These are phyloP conservation scores for Passiflora organensis DNA, from an alignment of 345 rosid species.

Conservation along the genomic window DNA sequence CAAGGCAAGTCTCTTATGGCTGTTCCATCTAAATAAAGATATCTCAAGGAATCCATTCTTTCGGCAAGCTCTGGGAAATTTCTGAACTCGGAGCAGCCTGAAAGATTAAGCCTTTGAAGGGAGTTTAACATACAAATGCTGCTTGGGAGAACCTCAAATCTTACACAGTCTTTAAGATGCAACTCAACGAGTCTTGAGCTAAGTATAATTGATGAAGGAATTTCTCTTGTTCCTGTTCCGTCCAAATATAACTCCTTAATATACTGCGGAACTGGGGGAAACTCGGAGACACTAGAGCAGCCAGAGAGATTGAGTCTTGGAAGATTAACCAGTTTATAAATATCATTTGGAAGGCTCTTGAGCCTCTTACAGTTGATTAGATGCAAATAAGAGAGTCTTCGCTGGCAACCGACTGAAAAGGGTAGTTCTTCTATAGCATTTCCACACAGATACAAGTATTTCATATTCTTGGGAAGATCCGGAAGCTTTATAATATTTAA, in stretches of 20 bases:
- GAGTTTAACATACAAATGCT: no score
- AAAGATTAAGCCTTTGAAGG: no score
- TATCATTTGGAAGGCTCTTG: slow-evolving; percentile 3
- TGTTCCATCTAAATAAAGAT: no score
- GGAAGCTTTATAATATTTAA: no score
- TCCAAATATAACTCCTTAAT: background rate
- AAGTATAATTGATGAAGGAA: background rate
- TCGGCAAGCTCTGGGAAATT: background rate
- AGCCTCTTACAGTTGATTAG: slow-evolving; percentile 12
- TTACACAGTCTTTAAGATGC: no score
- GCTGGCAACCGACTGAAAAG: background rate
- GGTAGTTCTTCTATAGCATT: slow-evolving; percentile 6
- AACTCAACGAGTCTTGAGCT: no score
- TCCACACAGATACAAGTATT: slow-evolving; percentile 6
- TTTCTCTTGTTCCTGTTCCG: background rate
- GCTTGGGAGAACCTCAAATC: no score
- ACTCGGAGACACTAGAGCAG: background rate
- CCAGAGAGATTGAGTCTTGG: background rate
- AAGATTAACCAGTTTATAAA: background rate
- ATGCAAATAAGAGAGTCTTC: slow-evolving; percentile 1
- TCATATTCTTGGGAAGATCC: background rate
- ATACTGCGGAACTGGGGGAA: background rate
- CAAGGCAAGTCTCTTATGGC: background rate
- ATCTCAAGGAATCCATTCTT: background rate
- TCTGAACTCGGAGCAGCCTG: background rate